phyloP scores from a whole-genome alignment of 2,329 filamentous ascomycete genomes.

The Colletotrichum chlorophyti region DNA sequence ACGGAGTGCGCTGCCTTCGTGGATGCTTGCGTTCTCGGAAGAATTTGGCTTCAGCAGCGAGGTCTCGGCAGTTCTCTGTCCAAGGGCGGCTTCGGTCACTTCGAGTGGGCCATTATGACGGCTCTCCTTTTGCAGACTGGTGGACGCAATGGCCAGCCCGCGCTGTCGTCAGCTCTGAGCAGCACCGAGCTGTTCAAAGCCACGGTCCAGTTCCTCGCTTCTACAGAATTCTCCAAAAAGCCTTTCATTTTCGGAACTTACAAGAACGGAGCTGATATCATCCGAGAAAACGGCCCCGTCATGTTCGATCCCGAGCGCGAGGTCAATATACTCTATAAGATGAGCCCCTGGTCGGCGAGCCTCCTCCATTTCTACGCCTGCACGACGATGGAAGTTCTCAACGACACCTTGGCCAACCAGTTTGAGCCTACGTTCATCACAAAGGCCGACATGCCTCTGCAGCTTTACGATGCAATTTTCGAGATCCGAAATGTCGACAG shows the following conservation, averaged over 20 bases:
- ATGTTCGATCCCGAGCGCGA: slow-evolving; percentile 79
- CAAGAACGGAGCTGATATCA: slow-evolving; percentile 47
- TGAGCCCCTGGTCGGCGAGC: slow-evolving; percentile 83
- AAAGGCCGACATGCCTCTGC: slow-evolving; percentile 59
- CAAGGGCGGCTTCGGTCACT: slow-evolving; percentile 86
- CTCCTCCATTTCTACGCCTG: slow-evolving; percentile 77
- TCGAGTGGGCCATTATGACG: slow-evolving; percentile 86
- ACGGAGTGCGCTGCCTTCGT: slow-evolving; percentile 76
- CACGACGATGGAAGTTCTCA: slow-evolving; percentile 76
- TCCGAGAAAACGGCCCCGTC: slow-evolving; percentile 64
- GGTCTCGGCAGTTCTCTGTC: slow-evolving; percentile 76
- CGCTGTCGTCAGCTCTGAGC: slow-evolving; percentile 82
- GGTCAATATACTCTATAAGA: slow-evolving; percentile 88
- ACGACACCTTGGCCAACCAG: slow-evolving; percentile 76
- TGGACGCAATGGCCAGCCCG: slow-evolving; percentile 71
- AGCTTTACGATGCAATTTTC: slow-evolving; percentile 60
- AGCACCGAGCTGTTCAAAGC: slow-evolving; percentile 96
- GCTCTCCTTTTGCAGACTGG: slow-evolving; percentile 83
- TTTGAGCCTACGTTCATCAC: slow-evolving; percentile 86
- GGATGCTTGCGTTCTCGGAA: slow-evolving; percentile 86
- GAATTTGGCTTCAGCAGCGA: slow-evolving; percentile 88
- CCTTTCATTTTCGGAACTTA: slow-evolving; percentile 62
- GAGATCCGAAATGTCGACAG: slow-evolving; percentile 43
- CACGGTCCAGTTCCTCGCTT: slow-evolving; percentile 83
- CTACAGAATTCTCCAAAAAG: slow-evolving; percentile 73